Conservation (phyloP, 306 rosid species). For the Begonia peltatifolia region DNA sequence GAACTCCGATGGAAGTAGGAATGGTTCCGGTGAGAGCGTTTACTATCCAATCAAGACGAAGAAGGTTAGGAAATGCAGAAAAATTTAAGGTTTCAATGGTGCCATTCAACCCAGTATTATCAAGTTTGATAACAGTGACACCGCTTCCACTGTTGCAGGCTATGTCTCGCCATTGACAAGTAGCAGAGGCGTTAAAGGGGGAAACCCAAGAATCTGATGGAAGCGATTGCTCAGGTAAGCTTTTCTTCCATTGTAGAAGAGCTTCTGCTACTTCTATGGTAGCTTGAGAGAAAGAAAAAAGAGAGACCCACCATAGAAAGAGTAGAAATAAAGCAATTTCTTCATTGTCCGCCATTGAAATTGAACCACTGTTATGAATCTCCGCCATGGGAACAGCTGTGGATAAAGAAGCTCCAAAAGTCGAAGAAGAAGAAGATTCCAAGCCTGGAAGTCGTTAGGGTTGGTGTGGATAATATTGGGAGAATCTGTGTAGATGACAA, state of each 20-base stretch:
- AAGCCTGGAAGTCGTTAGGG: too few species aligned
- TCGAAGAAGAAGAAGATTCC: too few species aligned
- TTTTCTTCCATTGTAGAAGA: slow-evolving; percentile 33
- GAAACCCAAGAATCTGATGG: slow-evolving; percentile 27
- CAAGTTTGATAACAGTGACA: slow-evolving; percentile 23
- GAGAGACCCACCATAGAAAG: background rate
- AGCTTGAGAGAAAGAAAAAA: background rate
- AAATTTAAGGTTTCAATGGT: slow-evolving; percentile 33
- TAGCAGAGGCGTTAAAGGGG: slow-evolving; percentile 12
- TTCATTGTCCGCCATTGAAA: too few species aligned
- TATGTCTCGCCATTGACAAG: slow-evolving; percentile 44
- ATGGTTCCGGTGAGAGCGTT: slow-evolving; percentile 32
- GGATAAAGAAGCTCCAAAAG: too few species aligned
- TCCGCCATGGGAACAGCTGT: too few species aligned
- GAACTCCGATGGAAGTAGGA: slow-evolving; percentile 33
- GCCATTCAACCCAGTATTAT: slow-evolving; percentile 29
- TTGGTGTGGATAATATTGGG: too few species aligned
- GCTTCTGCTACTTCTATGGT: slow-evolving; percentile 22
- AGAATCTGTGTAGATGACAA: too few species aligned
- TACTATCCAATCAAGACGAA: slow-evolving; percentile 33
- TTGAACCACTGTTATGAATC: too few species aligned
- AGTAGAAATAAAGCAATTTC: too few species aligned
- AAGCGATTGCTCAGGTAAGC: slow-evolving; percentile 27
- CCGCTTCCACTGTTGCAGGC: slow-evolving; percentile 20
- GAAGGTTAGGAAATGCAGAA: slow-evolving; percentile 35